Evolutionary conservation across 2,329 filamentous ascomycete genomes (phyloP).

Genomic region (Ascochyta koolunga): DNA sequence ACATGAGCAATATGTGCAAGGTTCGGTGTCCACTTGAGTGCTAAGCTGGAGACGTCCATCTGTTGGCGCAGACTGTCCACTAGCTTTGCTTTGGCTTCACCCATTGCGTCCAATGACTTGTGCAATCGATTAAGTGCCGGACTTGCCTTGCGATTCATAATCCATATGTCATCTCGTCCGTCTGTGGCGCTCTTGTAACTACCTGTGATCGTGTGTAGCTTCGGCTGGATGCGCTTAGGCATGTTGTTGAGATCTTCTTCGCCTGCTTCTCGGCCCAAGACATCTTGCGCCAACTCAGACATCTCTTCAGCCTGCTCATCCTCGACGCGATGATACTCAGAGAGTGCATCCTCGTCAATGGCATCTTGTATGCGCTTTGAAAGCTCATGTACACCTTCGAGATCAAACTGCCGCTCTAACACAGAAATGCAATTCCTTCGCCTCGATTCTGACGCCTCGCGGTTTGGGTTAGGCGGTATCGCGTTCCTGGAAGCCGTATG

Average conservation of each 20-base stretch:
- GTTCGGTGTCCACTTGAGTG: slow-evolving; percentile 83
- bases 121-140: slow-evolving; percentile 70
- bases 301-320: slow-evolving; percentile 74
- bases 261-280: slow-evolving; percentile 69
- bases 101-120: slow-evolving; percentile 64
- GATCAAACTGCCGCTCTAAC: slow-evolving; percentile 64
- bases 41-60: slow-evolving; percentile 62
- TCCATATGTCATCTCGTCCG: slow-evolving; percentile 62
- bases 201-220: slow-evolving; percentile 37
- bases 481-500: slow-evolving; percentile 30
- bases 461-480: slow-evolving; percentile 12
- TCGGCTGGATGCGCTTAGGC: slow-evolving; percentile 47
- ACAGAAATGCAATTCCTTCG: slow-evolving; percentile 42
- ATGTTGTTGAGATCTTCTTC: slow-evolving; percentile 57
- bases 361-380: slow-evolving; percentile 74
- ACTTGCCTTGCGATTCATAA: slow-evolving; percentile 72
- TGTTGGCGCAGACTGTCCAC: slow-evolving; percentile 65
- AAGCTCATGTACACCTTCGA: slow-evolving; percentile 71
- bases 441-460: slow-evolving; percentile 15
- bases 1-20: slow-evolving; percentile 91
- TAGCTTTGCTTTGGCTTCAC: slow-evolving; percentile 65
- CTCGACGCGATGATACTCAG: slow-evolving; percentile 77
- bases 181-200: slow-evolving; percentile 45
- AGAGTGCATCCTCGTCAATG: slow-evolving; percentile 92
- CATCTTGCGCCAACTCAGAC: slow-evolving; percentile 73